Evolutionary conservation across 805 yeast genomes (phyloP), one percentile per base, ranked within the genome.

Genomic region (Saturnispora galanensis): DNA sequence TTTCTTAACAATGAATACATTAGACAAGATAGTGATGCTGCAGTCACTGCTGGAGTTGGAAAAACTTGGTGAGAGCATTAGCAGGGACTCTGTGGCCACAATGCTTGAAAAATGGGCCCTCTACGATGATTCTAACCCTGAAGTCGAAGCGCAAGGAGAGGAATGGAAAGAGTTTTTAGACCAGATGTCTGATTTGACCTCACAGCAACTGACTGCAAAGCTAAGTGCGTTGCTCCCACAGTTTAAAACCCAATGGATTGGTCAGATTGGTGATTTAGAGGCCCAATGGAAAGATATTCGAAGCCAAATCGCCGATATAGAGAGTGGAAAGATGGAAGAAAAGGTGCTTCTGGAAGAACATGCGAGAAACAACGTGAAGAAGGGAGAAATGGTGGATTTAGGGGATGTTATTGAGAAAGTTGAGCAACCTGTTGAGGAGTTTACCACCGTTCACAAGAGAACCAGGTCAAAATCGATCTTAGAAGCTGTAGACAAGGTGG

Each of bases 261-360:
- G 9, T 6, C 26, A 29, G 10, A 38, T 38, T 4, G 16, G 8
- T 8, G 35, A 30, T 7, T 30, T 38, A 9, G 41, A 38, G 26
- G 4, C 12, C 2, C n/a, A 16, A 12, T 38, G 41, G 41, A 16
- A 10, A 4, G 12, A 16, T 11, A 11, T 38, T n/a, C 13, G 16
- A 4, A n/a, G 17, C 4, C 28, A 38, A 15, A 38, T 38, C 35
- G 13, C 28, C n/a, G 31, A 26, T 12, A 33, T 18, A 6, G 44
- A 39, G 18, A 12, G 17, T 21, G 35, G 38, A 37, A 43, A 34
- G 41, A 36, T 8, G 40, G 32, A 44, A 21, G 35, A 39, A n/a
- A 30, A 31, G 30, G 40, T 28, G 17, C 38, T 35, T 13, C 49
- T 49, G 4, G 50, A 49, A 31, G 39, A 39, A 30, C 34, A 38